These are phyloP conservation scores for Fusarium gaditjirri DNA, from an alignment of 2,329 filamentous ascomycete species.

Conservation along the genomic window DNA sequence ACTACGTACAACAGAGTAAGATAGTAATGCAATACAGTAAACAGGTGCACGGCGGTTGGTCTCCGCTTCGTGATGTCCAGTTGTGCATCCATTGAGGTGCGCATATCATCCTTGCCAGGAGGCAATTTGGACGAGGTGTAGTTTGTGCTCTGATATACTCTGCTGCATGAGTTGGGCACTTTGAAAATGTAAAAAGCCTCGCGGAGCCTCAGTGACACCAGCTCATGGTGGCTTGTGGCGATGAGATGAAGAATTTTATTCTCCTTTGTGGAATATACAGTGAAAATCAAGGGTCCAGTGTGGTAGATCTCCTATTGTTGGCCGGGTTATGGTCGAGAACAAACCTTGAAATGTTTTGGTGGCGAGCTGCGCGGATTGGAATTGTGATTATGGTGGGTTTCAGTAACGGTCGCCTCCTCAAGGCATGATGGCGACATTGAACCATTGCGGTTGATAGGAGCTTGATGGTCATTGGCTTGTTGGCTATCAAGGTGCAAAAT, in stretches of 20 bases:
- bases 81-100: conserved; percentile 7
- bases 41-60: conserved; percentile 21
- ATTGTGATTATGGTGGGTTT: conserved; percentile 15
- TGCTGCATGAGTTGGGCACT: not conserved
- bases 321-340: conserved; percentile 12
- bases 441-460: conserved; percentile 22
- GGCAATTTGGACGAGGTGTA: conserved; percentile 8
- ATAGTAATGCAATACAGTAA: conserved; percentile 8
- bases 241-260: conserved; percentile 17
- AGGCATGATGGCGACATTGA: conserved; percentile 26
- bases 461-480: conserved; percentile 32
- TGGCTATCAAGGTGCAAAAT: conserved; percentile 31
- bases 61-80: not conserved
- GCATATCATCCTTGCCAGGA: conserved; percentile 19
- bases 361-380: conserved; percentile 26
- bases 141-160: not conserved
- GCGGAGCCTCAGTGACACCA: not conserved
- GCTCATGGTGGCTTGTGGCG: conserved; percentile 18
- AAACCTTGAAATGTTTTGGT: conserved; percentile 13
- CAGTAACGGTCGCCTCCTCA: conserved; percentile 40
- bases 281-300: conserved; percentile 26
- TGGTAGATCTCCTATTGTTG: conserved; percentile 31
- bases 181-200: not conserved
- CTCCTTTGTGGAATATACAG: conserved; percentile 10
- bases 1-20: not conserved